Percentiles rank a stretch among this genome's conserved stretches.
phyloP scores from a whole-genome alignment of 306 rosid species.

The Acacia crassicarpa region DNA sequence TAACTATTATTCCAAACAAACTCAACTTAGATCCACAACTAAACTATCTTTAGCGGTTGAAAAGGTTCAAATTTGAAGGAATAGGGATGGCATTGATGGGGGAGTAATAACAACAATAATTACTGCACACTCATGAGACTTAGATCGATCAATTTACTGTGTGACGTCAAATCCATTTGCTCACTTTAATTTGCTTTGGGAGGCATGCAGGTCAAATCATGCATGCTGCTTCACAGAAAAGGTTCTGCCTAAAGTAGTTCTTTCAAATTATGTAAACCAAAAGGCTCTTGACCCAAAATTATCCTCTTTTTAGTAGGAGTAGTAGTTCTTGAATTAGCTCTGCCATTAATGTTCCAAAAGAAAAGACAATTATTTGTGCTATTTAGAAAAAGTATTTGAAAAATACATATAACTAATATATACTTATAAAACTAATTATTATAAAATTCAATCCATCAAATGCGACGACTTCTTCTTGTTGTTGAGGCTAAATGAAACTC shows the following conservation, averaged over 20 bases:
- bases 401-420: too few species aligned
- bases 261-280: neutral
- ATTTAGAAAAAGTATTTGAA: too few species aligned
- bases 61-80: neutral
- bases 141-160: neutral
- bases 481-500: too few species aligned
- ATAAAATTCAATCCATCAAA: too few species aligned
- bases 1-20: too few species aligned
- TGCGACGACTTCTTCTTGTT: too few species aligned
- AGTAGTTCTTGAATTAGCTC: too few species aligned
- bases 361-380: too few species aligned
- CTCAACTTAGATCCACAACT: too few species aligned
- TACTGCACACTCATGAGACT: neutral
- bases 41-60: neutral
- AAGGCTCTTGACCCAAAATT: neutral
- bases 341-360: neutral
- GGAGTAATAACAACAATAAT: neutral
- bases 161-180: conserved; percentile 17
- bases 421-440: too few species aligned
- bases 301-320: neutral
- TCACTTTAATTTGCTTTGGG: neutral
- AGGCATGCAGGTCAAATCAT: conserved; percentile 25
- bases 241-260: neutral
- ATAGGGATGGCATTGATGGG: neutral
- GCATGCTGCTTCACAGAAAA: neutral